A percentile compares a stretch with the other conserved stretches of the same genome.
Conservation (phyloP, 345 rosid species). For the Draba incana region DNA sequence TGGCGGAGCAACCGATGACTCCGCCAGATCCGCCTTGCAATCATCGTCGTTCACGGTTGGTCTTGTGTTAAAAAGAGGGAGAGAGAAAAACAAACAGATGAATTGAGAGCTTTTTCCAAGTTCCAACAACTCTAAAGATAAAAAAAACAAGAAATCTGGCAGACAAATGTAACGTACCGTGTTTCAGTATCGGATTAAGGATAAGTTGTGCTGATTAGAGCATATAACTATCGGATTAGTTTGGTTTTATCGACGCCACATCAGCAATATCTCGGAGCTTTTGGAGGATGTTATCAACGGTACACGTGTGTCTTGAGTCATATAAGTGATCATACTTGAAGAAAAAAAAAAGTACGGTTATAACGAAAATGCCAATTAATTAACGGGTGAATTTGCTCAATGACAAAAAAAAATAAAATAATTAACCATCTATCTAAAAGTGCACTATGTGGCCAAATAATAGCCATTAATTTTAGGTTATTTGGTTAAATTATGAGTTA, state of each 20-base stretch:
- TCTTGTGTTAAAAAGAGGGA: not conserved
- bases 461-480: too few relatives aligned
- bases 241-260: conserved; percentile 13
- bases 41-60: conserved; percentile 30
- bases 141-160: not conserved
- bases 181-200: conserved; percentile 13
- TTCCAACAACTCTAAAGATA: conserved; percentile 1
- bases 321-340: too few relatives aligned
- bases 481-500: too few relatives aligned
- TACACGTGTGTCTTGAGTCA: conserved; percentile 24
- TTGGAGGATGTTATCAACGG: conserved; percentile 25
- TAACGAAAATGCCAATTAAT: too few relatives aligned
- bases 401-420: too few relatives aligned
- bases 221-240: conserved; percentile 18
- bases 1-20: conserved; percentile 39
- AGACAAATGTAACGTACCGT: conserved; percentile 16
- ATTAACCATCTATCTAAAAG: too few relatives aligned
- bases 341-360: too few relatives aligned
- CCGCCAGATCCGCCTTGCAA: conserved; percentile 44
- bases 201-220: conserved; percentile 8
- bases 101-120: not conserved
- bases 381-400: too few relatives aligned
- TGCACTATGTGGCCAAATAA: too few relatives aligned
- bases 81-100: conserved; percentile 8
- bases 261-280: conserved; percentile 16